These are phyloP conservation scores for Carex littledalei DNA, from an alignment of 176 grass and related monocot genomes.

Conservation along the genomic window DNA sequence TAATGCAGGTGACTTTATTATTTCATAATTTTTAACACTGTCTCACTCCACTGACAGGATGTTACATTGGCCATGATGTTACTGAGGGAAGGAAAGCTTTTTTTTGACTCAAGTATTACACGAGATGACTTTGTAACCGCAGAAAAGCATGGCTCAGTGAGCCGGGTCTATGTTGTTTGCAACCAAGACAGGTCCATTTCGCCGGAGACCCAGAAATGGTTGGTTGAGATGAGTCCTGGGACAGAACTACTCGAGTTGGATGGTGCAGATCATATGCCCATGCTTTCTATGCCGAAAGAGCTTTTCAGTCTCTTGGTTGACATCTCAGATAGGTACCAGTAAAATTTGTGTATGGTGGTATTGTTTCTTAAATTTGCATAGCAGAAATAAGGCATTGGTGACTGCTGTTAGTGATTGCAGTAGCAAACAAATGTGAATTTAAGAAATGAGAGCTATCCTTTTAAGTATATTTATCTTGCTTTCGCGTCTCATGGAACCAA, in stretches of 20 bases:
- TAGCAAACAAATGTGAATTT: background rate
- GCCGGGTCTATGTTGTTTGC: slow-evolving; percentile 18
- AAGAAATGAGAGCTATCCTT: background rate
- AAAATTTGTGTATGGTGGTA: background rate
- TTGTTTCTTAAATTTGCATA: background rate
- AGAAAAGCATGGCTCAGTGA: slow-evolving; percentile 20
- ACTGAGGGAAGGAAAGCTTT: slow-evolving; percentile 9
- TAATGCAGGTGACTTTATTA: background rate
- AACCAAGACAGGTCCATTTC: slow-evolving; percentile 22
- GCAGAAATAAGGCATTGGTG: background rate
- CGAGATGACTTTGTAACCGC: slow-evolving; percentile 15
- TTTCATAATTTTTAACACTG: background rate
- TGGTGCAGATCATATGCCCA: slow-evolving; percentile 29
- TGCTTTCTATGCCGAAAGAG: slow-evolving; percentile 29
- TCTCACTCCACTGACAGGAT: slow-evolving; percentile 1
- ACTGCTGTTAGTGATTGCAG: background rate
- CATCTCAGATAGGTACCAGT: slow-evolving; percentile 10
- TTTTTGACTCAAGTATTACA: slow-evolving; percentile 11
- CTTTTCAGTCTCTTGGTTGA: slow-evolving; percentile 2
- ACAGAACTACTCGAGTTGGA: slow-evolving; percentile 22
- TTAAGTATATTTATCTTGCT: background rate
- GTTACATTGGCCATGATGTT: slow-evolving; percentile 12
- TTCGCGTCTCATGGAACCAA: background rate
- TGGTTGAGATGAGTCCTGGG: slow-evolving; percentile 17
- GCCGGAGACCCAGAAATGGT: slow-evolving; percentile 16